phyloP scores from a whole-genome alignment of 1,284 basidiomycete species.

The Mycena citricolor region DNA sequence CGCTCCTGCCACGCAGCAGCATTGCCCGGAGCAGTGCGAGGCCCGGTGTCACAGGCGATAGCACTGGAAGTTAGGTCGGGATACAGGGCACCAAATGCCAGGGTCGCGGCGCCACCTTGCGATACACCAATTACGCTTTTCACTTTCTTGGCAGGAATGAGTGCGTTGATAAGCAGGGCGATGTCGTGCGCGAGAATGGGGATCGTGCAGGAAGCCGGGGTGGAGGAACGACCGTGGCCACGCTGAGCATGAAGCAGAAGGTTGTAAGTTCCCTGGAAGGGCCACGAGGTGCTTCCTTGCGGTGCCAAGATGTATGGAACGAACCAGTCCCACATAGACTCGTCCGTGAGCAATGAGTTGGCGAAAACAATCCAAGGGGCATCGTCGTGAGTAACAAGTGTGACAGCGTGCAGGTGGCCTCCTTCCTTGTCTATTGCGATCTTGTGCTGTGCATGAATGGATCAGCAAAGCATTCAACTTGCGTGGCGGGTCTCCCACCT shows the following conservation, averaged over 20 bases:
- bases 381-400: slow-evolving; percentile 36
- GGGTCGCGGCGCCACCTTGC: slow-evolving; percentile 47
- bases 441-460: slow-evolving; percentile 28
- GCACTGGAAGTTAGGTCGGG: slow-evolving; percentile 33
- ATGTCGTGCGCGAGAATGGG: slow-evolving; percentile 43
- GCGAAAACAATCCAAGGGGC: slow-evolving; percentile 48
- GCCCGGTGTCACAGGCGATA: slow-evolving; percentile 45
- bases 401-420: slow-evolving; percentile 44
- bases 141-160: slow-evolving; percentile 39
- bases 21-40: slow-evolving; percentile 44
- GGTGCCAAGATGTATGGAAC: slow-evolving; percentile 38
- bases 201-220: slow-evolving; percentile 31
- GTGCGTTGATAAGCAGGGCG: slow-evolving; percentile 30
- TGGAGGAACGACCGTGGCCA: slow-evolving; percentile 44
- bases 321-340: slow-evolving; percentile 44
- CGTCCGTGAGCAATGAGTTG: slow-evolving; percentile 48
- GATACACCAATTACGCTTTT: slow-evolving; percentile 49
- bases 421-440: slow-evolving; percentile 27
- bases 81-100: slow-evolving; percentile 38
- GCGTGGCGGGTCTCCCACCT: slow-evolving; percentile 29
- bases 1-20: slow-evolving; percentile 45
- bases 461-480: slow-evolving; percentile 4
- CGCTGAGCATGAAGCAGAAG: slow-evolving; percentile 48
- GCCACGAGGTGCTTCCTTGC: slow-evolving; percentile 19
- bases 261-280: slow-evolving; percentile 35